Evolutionary conservation across 257 asterid genomes (phyloP).

Genomic region (Scutellaria barbata): DNA sequence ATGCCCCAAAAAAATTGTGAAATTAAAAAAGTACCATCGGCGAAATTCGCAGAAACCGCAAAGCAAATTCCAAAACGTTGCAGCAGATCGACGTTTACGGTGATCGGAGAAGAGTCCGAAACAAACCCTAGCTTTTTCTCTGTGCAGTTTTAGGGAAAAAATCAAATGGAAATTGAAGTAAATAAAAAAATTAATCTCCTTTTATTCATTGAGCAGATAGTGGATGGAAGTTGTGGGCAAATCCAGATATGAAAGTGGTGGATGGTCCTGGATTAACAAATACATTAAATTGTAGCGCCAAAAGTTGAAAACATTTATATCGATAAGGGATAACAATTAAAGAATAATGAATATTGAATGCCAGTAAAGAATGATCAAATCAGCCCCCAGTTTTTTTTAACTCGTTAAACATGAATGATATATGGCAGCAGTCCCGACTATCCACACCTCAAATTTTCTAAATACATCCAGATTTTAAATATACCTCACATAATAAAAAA

Average conservation of each 20-base stretch:
- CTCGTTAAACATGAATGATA: too few relatives aligned
- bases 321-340: not conserved
- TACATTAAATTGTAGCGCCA: constrained; percentile 38
- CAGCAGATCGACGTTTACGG: constrained; percentile 42
- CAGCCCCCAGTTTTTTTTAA: too few relatives aligned
- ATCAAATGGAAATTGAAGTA: not conserved
- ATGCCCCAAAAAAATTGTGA: constrained; percentile 12
- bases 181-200: constrained; percentile 9
- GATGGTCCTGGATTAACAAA: constrained; percentile 29
- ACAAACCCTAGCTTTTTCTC: constrained; percentile 37
- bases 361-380: constrained; percentile 6
- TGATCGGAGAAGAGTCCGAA: constrained; percentile 19
- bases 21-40: constrained; percentile 36
- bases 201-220: constrained; percentile 18
- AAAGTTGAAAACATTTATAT: constrained; percentile 11
- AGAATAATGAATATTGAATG: not conserved
- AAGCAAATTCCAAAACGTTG: constrained; percentile 30
- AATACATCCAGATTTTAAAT: too few relatives aligned
- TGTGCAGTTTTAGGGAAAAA: constrained; percentile 15
- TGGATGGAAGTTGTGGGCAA: constrained; percentile 11
- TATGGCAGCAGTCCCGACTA: too few relatives aligned
- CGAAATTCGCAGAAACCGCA: constrained; percentile 29
- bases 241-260: constrained; percentile 29
- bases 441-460: too few relatives aligned
- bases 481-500: too few relatives aligned